A percentile compares a stretch with the other conserved stretches of the same genome.
Evolutionary conservation across 139 green algal genomes (phyloP).

Genomic region (Picochlorum sp.): DNA sequence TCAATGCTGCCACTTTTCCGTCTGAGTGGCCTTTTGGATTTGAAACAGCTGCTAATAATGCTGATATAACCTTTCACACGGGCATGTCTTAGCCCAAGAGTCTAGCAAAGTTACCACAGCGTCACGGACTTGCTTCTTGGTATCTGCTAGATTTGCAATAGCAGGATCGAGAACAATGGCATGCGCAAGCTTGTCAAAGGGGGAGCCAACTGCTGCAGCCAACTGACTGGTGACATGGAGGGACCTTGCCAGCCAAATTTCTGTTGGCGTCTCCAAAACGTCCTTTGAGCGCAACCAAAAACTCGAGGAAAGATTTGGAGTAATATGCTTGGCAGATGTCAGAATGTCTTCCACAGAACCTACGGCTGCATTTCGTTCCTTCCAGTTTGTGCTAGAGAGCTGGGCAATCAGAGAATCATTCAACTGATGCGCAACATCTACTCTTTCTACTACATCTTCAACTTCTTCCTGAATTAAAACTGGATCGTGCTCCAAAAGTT

Average conservation of each 20-base stretch:
- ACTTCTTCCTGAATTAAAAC: neutral
- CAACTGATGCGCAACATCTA: conserved; percentile 64
- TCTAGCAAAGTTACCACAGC: conserved; percentile 72
- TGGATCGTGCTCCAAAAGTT: conserved; percentile 7
- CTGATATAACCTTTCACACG: conserved; percentile 33
- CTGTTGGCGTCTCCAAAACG: conserved; percentile 87
- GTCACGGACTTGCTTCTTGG: conserved; percentile 72
- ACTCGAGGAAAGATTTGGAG: conserved; percentile 35
- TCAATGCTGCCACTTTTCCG: conserved; percentile 52
- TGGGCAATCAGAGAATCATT: conserved; percentile 38
- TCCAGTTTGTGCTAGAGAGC: conserved; percentile 76
- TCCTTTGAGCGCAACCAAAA: conserved; percentile 18
- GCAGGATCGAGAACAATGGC: conserved; percentile 45
- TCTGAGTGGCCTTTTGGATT: conserved; percentile 61
- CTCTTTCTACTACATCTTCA: conserved; percentile 66
- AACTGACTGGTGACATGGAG: conserved; percentile 69
- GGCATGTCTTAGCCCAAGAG: conserved; percentile 53
- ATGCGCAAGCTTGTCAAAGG: conserved; percentile 48
- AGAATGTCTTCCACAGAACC: conserved; percentile 60
- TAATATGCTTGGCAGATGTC: conserved; percentile 39
- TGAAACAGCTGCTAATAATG: conserved; percentile 38
- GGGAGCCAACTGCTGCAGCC: conserved; percentile 70
- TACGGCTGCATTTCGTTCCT: conserved; percentile 80
- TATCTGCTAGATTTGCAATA: conserved; percentile 74
- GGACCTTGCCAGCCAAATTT: conserved; percentile 70